Base-by-base conservation (phyloP, 768 basidiomycete genomes). In the Multifurca ochricompacta region DNA sequence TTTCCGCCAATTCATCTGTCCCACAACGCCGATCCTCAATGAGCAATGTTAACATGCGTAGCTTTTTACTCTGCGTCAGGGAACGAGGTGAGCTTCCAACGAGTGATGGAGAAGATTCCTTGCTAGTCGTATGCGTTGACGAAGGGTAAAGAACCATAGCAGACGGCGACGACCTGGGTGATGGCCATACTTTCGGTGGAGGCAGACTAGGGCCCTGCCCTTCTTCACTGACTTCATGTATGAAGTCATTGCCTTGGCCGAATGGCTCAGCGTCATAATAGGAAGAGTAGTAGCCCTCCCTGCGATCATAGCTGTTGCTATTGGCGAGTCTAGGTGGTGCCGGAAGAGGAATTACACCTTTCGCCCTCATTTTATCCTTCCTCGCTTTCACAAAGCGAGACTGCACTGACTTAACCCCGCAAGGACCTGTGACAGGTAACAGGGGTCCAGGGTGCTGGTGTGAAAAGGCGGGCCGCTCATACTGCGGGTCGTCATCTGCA, bases 21-120 rank as follows among this genome's bases (percentile, higher is more conserved):
- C 75, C 77, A 57, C 72, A 76, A 32, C 86, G 77, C 45, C 71
- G 57, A 59, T 87, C 86, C 50, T 80, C 75, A 11, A 87, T 86
- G 7, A 87, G 72, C 36, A 88, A 59, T 10, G 85, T 88, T 8
- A 88, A 69, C 69, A 85, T 77, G 39, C 81, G 74, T 52, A 73
- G 16, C 32, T 56, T 61, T 9, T 14, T 10, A 16, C 40, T 39
- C 1, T 36, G 42, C 11, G 58, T 35, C 40, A 16, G 11, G 27
- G 43, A 28, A 27, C 45, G 41, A 27, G 18, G 31, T 30, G 30
- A 51, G 16, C 37, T 27, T 16, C 25, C 9, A 34, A n/a, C 13
- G 37, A 30, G 21, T 14, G 34, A 21, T 4, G 46, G 44, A 14
- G 58, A 54, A 2, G 53, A 32, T n/a, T 53, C 48, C 6, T 37